phyloP scores from a whole-genome alignment of 75 land plant genomes.

The Picea sitchensis region DNA sequence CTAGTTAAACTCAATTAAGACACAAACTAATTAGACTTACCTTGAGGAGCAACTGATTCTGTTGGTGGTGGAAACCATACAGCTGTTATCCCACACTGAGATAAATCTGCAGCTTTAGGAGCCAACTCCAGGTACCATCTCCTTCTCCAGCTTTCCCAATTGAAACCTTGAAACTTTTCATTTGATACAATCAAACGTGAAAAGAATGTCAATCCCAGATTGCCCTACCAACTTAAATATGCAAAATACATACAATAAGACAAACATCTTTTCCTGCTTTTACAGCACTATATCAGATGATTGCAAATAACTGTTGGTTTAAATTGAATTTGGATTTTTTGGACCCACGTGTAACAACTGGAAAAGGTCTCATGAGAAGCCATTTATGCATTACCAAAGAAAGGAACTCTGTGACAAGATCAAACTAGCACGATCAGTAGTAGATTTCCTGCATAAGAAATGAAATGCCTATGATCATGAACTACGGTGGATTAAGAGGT shows the following conservation, averaged over 20 bases:
- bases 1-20: background rate
- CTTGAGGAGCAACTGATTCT: constrained; percentile 82
- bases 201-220: constrained; percentile 9
- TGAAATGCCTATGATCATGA: too few relatives aligned
- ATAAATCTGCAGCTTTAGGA: constrained; percentile 68
- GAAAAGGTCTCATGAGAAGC: too few relatives aligned
- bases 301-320: too few relatives aligned
- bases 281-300: too few relatives aligned
- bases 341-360: too few relatives aligned
- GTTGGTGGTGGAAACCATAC: constrained; percentile 89
- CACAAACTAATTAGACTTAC: constrained; percentile 19
- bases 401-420: too few relatives aligned
- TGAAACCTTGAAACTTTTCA: constrained; percentile 80
- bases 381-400: too few relatives aligned
- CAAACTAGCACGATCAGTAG: too few relatives aligned
- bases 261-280: background rate
- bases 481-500: too few relatives aligned
- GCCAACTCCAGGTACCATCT: constrained; percentile 69
- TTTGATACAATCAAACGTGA: background rate
- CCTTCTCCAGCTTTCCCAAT: constrained; percentile 80
- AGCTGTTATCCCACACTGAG: constrained; percentile 63
- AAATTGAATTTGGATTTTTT: too few relatives aligned
- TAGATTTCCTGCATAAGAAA: too few relatives aligned
- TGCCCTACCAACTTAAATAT: constrained; percentile 1
- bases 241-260: background rate